Conservation (phyloP, 75 land plant genomes). For the Larix kaempferi region DNA sequence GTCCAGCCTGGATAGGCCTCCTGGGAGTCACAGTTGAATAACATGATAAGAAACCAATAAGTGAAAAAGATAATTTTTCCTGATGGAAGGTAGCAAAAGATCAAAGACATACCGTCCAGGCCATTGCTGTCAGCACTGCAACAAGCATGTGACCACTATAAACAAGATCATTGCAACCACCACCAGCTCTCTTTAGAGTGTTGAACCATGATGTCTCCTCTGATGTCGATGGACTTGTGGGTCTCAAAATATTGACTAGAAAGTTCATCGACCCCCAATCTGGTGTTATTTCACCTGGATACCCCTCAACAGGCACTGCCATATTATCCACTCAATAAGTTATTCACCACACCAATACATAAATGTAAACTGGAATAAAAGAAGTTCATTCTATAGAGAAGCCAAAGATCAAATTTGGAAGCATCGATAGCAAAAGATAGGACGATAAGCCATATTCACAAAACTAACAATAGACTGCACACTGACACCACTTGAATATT, state of each 20-base stretch:
- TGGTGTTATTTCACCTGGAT: conserved; percentile 63
- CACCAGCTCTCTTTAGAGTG: conserved; percentile 81
- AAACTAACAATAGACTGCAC: not conserved
- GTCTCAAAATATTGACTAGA: conserved; percentile 72
- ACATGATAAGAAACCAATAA: not conserved
- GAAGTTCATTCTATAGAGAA: not conserved
- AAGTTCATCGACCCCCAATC: conserved; percentile 95
- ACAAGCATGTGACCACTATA: conserved; percentile 96
- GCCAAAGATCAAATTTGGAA: not conserved
- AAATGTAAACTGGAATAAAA: not conserved
- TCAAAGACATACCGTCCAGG: conserved; percentile 76
- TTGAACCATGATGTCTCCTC: conserved; percentile 69
- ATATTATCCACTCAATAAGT: not conserved
- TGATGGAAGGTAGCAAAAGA: not conserved
- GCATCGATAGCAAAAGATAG: not conserved
- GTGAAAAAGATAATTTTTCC: not conserved
- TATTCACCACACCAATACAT: not conserved
- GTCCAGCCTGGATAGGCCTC: conserved; percentile 95
- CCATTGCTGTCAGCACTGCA: conserved; percentile 95
- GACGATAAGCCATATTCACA: not conserved
- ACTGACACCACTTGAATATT: not conserved
- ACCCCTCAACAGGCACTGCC: conserved; percentile 41
- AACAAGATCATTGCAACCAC: conserved; percentile 94
- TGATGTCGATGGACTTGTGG: conserved; percentile 30
- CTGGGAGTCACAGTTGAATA: conserved; percentile 26